Base-by-base conservation (phyloP, 2,329 filamentous ascomycete species). In the Purpureocillium lavendulum region DNA sequence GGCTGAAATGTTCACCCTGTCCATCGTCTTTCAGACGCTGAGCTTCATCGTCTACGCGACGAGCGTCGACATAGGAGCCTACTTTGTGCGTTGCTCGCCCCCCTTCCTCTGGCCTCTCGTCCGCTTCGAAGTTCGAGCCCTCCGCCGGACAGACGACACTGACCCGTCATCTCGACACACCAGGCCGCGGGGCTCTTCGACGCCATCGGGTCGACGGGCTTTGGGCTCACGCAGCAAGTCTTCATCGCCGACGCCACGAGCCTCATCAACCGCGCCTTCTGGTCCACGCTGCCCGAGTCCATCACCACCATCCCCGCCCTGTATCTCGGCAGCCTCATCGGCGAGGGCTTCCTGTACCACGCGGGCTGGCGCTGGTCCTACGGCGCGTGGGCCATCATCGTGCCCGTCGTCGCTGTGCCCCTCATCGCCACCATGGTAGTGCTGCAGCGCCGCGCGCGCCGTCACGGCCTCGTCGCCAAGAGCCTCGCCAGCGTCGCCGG, bases 221-320 rank as follows among this genome's bases (percentile, higher is more conserved):
- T 56, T 38, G 46, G 45, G 11, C 57, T 61, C 12, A 59, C 54
- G 45, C 55, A 60, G 36, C 56, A 61, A 35, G 52, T 82, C 16
- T 76, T 82, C 50, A 75, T 77, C 41, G 73, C 77, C 26, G 79
- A 83, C 48, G 76, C 74, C 1, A 77, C 76, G 9, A 69, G 66
- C 32, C 61, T 82, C 24, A 65, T 74, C 46, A 77, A 80, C 53
- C 71, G 79, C 49, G 77, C 74, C 17, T 62, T 82, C 33, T 66
- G 79, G 48, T 72, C 75, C 4, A 69, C 72, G 26, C 69, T 79
- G 2, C 77, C 78, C 2, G 77, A 77, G 49, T 53, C 56, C 7
- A 42, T 60, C 43, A 52, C 52, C 12, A 48, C 55, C 1, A 57
- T 59, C n/a, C 54, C 56, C 1, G 57, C 56, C 0, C 49, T 61